Conservation (phyloP, 179 eudicot species). For the Camellia oleifera region DNA sequence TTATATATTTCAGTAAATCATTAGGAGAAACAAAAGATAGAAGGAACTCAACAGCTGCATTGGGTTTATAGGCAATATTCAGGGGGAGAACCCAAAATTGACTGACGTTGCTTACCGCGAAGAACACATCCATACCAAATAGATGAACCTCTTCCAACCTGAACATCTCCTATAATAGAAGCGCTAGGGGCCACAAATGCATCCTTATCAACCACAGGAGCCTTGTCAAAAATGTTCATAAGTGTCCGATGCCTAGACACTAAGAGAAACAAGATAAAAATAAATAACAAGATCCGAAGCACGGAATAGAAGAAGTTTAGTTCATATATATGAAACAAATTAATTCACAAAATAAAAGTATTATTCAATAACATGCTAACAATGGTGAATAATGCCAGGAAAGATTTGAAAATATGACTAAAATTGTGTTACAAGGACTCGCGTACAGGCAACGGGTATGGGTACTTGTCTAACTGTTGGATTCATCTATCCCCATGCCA, state of each 20-base stretch:
- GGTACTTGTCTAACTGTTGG: too few species aligned
- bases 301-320: background rate
- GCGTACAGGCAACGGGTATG: too few species aligned
- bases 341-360: too few species aligned
- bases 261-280: constrained; percentile 22
- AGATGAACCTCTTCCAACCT: constrained; percentile 69
- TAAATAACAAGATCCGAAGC: background rate
- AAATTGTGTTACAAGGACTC: too few species aligned
- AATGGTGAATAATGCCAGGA: background rate
- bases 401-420: background rate
- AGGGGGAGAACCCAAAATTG: background rate
- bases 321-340: background rate
- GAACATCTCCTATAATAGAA: constrained; percentile 83
- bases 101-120: constrained; percentile 53
- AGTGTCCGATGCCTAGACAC: constrained; percentile 94
- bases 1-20: background rate
- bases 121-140: constrained; percentile 97
- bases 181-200: constrained; percentile 98
- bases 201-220: constrained; percentile 67
- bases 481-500: too few species aligned
- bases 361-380: background rate
- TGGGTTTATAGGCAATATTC: background rate
- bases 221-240: constrained; percentile 86
- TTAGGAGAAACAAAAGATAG: background rate
- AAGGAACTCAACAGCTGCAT: constrained; percentile 11